Base-by-base conservation (phyloP, 352 stramenopile species). In the Pythium dissimile region DNA sequence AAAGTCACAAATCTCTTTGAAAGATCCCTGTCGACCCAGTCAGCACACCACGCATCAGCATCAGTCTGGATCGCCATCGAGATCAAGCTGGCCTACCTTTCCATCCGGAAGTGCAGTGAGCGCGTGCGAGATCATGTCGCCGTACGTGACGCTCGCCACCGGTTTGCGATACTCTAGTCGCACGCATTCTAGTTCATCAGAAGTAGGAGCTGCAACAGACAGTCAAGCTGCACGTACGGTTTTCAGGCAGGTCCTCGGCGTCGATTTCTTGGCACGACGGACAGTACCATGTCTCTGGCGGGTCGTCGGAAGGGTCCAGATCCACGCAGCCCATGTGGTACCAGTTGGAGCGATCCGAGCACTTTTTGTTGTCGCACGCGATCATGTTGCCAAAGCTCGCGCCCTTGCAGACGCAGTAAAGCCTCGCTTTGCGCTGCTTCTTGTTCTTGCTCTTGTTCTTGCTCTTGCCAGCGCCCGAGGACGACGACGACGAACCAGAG, bases 1-100 rank as follows among this genome's bases (percentile, higher is more conserved):
- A 67, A 94, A 93, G 54, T 94, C 79, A 30, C 85, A 96, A 60
- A 96, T 96, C 49, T 94, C 77, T 57, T 92, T 96, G 65, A 95
- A 96, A 4, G 86, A 83, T 31, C 82, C 83, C 80, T 89, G 49
- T n/a, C 23, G 3, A 15, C 28, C n/a, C n/a, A 60, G 8, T 9
- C 28, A 43, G 18, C 11, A 7, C 27, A 26, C 13, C n/a, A 75
- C 67, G 24, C 54, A 89, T n/a, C n/a, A n/a, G n/a, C n/a, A n/a
- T n/a, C n/a, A n/a, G n/a, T n/a, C n/a, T n/a, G n/a, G n/a, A n/a
- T n/a, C n/a, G n/a, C n/a, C n/a, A n/a, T n/a, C n/a, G n/a, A n/a
- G n/a, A n/a, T n/a, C n/a, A n/a, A n/a, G n/a, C n/a, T n/a, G n/a
- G n/a, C 84, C 60, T 84, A 92, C 86, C 67, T 89, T 93, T 45